A percentile compares a stretch with the other conserved stretches of the same genome.
phyloP scores from a whole-genome alignment of 805 yeast genomes.

The Pichia insulana region DNA sequence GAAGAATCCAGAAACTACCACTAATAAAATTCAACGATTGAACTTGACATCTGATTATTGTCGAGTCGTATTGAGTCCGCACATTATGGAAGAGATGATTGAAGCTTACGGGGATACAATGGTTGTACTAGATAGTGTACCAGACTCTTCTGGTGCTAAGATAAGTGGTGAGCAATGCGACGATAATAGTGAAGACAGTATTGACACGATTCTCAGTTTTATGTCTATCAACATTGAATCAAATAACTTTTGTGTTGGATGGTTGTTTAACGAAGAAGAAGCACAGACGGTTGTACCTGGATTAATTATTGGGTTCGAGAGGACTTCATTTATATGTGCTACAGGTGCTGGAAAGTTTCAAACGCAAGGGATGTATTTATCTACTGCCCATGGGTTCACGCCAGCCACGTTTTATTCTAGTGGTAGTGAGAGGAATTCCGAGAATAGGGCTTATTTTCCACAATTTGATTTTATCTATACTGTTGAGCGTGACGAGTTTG shows the following conservation, averaged over 20 bases:
- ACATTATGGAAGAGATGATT: slow-evolving; percentile 21
- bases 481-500: slow-evolving; percentile 18
- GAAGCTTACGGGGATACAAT: slow-evolving; percentile 13
- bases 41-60: slow-evolving; percentile 53
- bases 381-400: slow-evolving; percentile 58
- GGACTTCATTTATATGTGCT: slow-evolving; percentile 58
- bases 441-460: slow-evolving; percentile 62
- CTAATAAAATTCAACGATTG: slow-evolving; percentile 32
- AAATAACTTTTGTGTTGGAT: slow-evolving; percentile 64
- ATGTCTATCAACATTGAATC: slow-evolving; percentile 52
- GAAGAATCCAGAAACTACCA: slow-evolving; percentile 29
- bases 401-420: slow-evolving; percentile 38
- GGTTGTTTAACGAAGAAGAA: slow-evolving; percentile 48
- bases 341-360: slow-evolving; percentile 58
- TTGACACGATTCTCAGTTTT: slow-evolving; percentile 25
- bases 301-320: slow-evolving; percentile 67
- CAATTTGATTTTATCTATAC: slow-evolving; percentile 51
- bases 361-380: slow-evolving; percentile 56
- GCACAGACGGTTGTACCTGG: slow-evolving; percentile 40
- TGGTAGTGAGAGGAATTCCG: slow-evolving; percentile 36
- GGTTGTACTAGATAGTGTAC: background rate
- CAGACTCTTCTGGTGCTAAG: too few species aligned
- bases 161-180: too few species aligned
- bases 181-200: slow-evolving; percentile 10
- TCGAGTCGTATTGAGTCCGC: slow-evolving; percentile 50